A percentile compares a stretch with the other conserved stretches of the same genome.
phyloP scores from a whole-genome alignment of 164 flowering plant genomes.

The Nelumbo lutea region DNA sequence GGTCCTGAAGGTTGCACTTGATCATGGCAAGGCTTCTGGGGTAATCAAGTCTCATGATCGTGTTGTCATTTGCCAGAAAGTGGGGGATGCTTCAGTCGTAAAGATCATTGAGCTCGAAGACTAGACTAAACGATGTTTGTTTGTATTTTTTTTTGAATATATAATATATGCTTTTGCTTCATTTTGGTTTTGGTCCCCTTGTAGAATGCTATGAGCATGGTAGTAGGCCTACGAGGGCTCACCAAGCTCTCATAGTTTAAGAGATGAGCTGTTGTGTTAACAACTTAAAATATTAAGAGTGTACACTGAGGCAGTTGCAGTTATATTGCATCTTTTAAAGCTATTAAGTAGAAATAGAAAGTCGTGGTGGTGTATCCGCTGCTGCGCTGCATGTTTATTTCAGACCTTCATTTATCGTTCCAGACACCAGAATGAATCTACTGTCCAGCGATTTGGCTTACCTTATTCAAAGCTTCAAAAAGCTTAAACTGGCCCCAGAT shows the following conservation, averaged over 20 bases:
- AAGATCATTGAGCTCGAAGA: slow-evolving; percentile 73
- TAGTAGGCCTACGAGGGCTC: too few species aligned
- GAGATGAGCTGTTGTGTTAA: slow-evolving; percentile 1
- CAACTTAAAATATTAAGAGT: slow-evolving; percentile 7
- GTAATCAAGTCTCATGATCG: slow-evolving; percentile 59
- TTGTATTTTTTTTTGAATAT: neutral
- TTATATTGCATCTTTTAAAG: neutral
- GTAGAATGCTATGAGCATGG: too few species aligned
- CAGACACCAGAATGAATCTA: too few species aligned
- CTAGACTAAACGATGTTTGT: slow-evolving; percentile 8
- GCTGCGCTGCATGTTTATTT: too few species aligned
- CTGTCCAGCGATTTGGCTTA: too few species aligned
- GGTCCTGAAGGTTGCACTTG: slow-evolving; percentile 55
- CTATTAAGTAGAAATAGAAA: too few species aligned
- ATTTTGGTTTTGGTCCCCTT: neutral
- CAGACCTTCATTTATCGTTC: too few species aligned
- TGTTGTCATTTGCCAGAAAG: slow-evolving; percentile 67
- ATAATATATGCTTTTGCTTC: neutral
- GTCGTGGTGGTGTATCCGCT: too few species aligned
- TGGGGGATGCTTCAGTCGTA: slow-evolving; percentile 61
- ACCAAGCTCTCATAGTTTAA: neutral
- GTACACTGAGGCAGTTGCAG: slow-evolving; percentile 12
- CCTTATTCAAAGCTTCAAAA: too few species aligned
- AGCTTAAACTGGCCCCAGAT: too few species aligned
- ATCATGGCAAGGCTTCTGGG: slow-evolving; percentile 52